Percentiles rank a stretch among this genome's conserved stretches.
These are phyloP conservation scores for Blastobotrys attinorum DNA, from an alignment of 805 yeast genomes.

Conservation along the genomic window DNA sequence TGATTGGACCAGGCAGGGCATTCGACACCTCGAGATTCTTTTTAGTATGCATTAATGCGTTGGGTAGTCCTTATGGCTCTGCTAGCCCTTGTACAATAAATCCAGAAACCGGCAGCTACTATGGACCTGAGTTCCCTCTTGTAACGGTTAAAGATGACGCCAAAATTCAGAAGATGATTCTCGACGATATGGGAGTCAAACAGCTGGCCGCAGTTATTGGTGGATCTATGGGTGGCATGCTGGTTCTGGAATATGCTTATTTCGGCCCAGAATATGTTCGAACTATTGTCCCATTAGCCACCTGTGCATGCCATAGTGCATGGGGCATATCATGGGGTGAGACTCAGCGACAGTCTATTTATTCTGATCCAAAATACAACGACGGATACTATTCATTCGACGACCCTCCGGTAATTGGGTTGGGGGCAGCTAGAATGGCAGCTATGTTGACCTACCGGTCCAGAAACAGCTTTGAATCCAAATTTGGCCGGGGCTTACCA, in stretches of 20 bases:
- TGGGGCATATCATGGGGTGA: conserved; percentile 99
- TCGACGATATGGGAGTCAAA: conserved; percentile 74
- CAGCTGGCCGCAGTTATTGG: conserved; percentile 82
- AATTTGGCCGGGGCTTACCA: conserved; percentile 82
- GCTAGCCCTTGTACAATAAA: conserved; percentile 86
- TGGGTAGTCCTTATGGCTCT: conserved; percentile 95
- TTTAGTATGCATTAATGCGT: conserved; percentile 80
- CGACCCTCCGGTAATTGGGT: conserved; percentile 79
- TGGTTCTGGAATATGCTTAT: conserved; percentile 81
- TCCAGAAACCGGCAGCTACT: conserved; percentile 62
- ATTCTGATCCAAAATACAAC: conserved; percentile 86
- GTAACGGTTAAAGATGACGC: conserved; percentile 94
- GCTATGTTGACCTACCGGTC: conserved; percentile 90
- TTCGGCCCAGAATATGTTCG: conserved; percentile 61
- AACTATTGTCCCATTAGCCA: conserved; percentile 75
- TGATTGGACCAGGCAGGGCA: conserved; percentile 76
- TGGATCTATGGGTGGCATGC: conserved; percentile 99
- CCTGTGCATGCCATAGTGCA: conserved; percentile 90
- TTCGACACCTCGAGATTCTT: conserved; percentile 87
- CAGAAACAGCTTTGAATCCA: conserved; percentile 80
- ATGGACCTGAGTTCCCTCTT: conserved; percentile 93
- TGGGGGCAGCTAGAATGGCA: conserved; percentile 96
- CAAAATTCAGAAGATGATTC: conserved; percentile 61
- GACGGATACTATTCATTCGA: conserved; percentile 78
- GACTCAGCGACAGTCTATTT: conserved; percentile 93